Evolutionary conservation across 768 basidiomycete species (phyloP).

Genomic region (Glaciozyma antarctica): DNA sequence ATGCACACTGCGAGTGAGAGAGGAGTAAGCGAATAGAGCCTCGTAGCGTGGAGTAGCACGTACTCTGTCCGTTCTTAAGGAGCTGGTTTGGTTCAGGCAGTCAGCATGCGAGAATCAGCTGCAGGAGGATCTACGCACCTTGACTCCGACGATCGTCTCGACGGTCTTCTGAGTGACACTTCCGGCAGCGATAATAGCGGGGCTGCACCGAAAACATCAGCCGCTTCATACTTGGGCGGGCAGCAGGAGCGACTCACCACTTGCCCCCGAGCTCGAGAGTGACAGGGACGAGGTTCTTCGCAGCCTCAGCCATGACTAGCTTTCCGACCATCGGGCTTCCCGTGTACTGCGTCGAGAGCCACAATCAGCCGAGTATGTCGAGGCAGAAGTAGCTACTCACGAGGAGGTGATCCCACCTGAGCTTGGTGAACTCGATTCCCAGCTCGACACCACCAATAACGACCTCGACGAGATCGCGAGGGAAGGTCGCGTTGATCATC

Average conservation of each 20-base stretch:
- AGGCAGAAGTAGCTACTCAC: neutral
- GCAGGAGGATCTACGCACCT: neutral
- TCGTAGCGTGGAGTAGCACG: neutral
- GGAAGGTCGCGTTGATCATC: constrained; percentile 2
- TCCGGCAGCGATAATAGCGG: neutral
- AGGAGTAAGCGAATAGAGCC: neutral
- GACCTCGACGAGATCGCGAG: constrained; percentile 1
- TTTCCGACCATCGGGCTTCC: neutral
- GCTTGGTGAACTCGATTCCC: neutral
- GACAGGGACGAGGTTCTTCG: neutral
- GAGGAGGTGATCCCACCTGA: constrained; percentile 1
- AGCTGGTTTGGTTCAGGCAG: neutral
- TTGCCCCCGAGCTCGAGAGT: neutral
- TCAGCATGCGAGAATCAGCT: too few species aligned
- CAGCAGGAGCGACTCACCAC: neutral
- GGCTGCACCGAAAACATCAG: neutral
- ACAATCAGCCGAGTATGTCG: neutral
- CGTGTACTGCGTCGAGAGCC: neutral
- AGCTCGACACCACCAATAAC: constrained; percentile 4
- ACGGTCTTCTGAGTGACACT: neutral
- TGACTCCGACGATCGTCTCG: neutral
- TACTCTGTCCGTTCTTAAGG: neutral
- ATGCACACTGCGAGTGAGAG: neutral
- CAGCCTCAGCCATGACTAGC: neutral
- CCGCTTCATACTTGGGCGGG: neutral